Evolutionary conservation across 1,284 basidiomycete species (phyloP), one percentile per base, ranked within the genome.

Genomic region (Macrocybe sp.): DNA sequence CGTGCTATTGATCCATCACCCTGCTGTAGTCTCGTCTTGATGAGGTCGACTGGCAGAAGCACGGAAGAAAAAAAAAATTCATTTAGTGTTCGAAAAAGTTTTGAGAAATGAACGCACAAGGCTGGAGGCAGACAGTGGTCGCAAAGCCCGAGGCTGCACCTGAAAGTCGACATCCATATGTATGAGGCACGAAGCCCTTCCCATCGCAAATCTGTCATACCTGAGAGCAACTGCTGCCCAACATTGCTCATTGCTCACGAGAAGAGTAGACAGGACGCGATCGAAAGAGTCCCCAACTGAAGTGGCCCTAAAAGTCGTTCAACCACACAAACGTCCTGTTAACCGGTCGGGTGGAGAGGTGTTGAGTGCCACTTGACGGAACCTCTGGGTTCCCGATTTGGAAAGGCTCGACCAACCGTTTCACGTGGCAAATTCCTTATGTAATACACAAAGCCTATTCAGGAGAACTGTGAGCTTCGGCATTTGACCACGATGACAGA

Each of bases 1-100:
- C 41, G 55, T 42, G 41, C 69, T 55, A 65, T 48, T 62, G 44
- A 56, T 4, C 74, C 73, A 61, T 85, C 83, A 43, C 79, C 76
- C 65, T 94, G 89, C 64, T 95, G 90, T 52, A 94, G 63, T 37
- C 92, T 79, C 12, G 92, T 96, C 69, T 95, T 95, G 59, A 96
- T 67, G 31, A 95, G 72, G 66, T 95, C 92, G 55, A 95, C 86
- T 89, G 4, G 6, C 9, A 31, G 30, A 32, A 1, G 30, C 9
- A 29, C 31, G 7, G 4, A 33, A 29, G 6, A 32, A 10, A 42
- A 10, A 32, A 33, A 8, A 32, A 48, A n/a, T 16, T 48, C 40
- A 44, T 38, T 11, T 22, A 53, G n/a, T 47, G 33, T 37, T 29
- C 41, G 16, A 8, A 46, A 28, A 31, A 7, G 29, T 38, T 36